phyloP scores from a whole-genome alignment of 2,329 filamentous ascomycete species.

The Huntiella savannae region DNA sequence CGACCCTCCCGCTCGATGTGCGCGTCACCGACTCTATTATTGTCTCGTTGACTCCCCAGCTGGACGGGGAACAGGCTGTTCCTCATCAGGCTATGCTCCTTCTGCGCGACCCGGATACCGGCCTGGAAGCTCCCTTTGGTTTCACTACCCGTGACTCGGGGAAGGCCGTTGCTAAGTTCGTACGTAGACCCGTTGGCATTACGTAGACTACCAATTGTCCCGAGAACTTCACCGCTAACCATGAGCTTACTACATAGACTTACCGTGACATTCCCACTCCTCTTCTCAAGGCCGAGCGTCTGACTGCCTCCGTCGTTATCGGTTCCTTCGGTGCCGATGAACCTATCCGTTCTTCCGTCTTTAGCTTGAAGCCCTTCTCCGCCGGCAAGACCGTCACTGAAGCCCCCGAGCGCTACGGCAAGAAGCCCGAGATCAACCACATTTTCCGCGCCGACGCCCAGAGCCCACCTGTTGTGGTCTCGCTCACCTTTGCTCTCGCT shows the following conservation, averaged over 20 bases:
- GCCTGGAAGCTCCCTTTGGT: conserved; percentile 73
- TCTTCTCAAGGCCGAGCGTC: conserved; percentile 47
- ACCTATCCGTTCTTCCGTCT: conserved; percentile 49
- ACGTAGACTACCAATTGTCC: neutral
- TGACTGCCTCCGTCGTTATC: conserved; percentile 67
- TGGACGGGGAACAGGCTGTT: conserved; percentile 52
- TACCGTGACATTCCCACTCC: conserved; percentile 79
- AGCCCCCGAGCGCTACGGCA: conserved; percentile 62
- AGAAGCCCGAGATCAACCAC: conserved; percentile 72
- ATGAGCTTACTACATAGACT: conserved; percentile 32
- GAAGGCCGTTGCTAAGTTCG: conserved; percentile 69
- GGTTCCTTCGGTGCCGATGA: conserved; percentile 65
- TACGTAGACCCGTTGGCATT: conserved; percentile 26
- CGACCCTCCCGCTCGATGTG: conserved; percentile 44
- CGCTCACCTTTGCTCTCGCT: conserved; percentile 53
- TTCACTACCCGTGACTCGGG: conserved; percentile 72
- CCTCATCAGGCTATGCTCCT: conserved; percentile 90
- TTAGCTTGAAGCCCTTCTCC: conserved; percentile 48
- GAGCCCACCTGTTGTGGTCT: conserved; percentile 65
- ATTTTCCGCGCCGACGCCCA: conserved; percentile 65
- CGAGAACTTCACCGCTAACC: too few species aligned
- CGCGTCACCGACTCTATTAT: conserved; percentile 57
- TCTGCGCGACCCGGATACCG: conserved; percentile 52
- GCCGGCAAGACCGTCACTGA: conserved; percentile 46
- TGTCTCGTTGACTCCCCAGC: conserved; percentile 61